Evolutionary conservation across 2,329 filamentous ascomycete species (phyloP).

Genomic region (Fusarium redolens): DNA sequence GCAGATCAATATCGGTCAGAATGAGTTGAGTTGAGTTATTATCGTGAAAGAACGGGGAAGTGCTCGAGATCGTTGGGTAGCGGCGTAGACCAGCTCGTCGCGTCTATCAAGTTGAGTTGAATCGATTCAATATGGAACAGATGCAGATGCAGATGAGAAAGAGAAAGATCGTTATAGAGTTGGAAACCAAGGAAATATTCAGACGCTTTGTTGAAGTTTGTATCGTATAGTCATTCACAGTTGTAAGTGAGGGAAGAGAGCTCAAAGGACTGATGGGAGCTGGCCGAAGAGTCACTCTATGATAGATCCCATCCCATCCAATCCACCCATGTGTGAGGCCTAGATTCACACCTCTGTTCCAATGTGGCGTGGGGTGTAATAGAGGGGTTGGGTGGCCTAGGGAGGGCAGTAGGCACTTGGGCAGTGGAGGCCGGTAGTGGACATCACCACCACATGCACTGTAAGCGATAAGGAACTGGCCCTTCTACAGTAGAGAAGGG

Average conservation of each 20-base stretch:
- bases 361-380: conserved; percentile 29
- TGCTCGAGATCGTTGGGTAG: conserved; percentile 36
- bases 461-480: conserved; percentile 15
- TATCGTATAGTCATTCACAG: conserved; percentile 45
- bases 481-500: background rate
- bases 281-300: conserved; percentile 16
- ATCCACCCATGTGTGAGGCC: conserved; percentile 22
- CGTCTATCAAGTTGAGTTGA: conserved; percentile 35
- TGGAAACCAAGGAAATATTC: conserved; percentile 33
- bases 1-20: conserved; percentile 5
- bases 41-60: conserved; percentile 30
- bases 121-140: conserved; percentile 14
- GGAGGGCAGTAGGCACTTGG: background rate
- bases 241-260: conserved; percentile 39
- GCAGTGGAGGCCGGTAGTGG: background rate
- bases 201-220: conserved; percentile 40
- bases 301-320: background rate
- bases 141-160: conserved; percentile 18
- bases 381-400: conserved; percentile 19
- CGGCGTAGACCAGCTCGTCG: conserved; percentile 47
- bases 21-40: conserved; percentile 10
- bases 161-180: conserved; percentile 35
- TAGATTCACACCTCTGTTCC: conserved; percentile 11
- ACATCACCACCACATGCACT: background rate
- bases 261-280: conserved; percentile 24